Percentiles rank a stretch among this genome's conserved stretches.
These are phyloP conservation scores for Aspergillus carbonarius DNA, from an alignment of 2,329 filamentous ascomycete genomes.

Conservation along the genomic window DNA sequence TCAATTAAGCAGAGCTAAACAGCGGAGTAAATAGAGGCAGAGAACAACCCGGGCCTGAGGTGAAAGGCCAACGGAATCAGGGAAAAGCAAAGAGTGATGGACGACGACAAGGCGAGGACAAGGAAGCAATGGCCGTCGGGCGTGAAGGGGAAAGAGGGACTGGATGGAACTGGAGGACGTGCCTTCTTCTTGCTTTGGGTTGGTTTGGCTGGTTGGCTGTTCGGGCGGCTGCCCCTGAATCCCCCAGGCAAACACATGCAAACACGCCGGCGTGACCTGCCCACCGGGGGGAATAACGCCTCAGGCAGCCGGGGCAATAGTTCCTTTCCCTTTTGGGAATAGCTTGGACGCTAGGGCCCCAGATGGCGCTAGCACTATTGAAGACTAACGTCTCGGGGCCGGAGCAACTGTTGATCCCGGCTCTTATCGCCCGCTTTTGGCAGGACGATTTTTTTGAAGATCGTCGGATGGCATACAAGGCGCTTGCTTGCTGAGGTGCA, in stretches of 20 bases:
- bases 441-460: conserved; percentile 22
- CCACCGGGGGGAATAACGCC: not conserved
- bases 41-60: conserved; percentile 11
- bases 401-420: conserved; percentile 28
- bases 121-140: conserved; percentile 14
- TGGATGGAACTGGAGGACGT: conserved; percentile 14
- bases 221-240: conserved; percentile 35
- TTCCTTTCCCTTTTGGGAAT: not conserved
- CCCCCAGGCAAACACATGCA: conserved; percentile 14
- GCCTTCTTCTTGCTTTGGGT: conserved; percentile 19
- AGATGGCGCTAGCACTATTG: conserved; percentile 29
- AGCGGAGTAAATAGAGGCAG: conserved; percentile 15
- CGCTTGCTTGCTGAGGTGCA: conserved; percentile 22
- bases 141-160: conserved; percentile 15
- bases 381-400: conserved; percentile 25
- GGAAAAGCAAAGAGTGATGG: conserved; percentile 5
- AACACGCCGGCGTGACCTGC: conserved; percentile 17
- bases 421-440: conserved; percentile 28
- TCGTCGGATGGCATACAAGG: not conserved
- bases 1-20: conserved; percentile 19
- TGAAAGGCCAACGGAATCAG: conserved; percentile 5
- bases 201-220: conserved; percentile 13
- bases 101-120: not conserved
- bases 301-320: not conserved
- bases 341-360: conserved; percentile 17